Conservation (phyloP, 2,329 filamentous ascomycete genomes). For the Microsporum ferrugineum region DNA sequence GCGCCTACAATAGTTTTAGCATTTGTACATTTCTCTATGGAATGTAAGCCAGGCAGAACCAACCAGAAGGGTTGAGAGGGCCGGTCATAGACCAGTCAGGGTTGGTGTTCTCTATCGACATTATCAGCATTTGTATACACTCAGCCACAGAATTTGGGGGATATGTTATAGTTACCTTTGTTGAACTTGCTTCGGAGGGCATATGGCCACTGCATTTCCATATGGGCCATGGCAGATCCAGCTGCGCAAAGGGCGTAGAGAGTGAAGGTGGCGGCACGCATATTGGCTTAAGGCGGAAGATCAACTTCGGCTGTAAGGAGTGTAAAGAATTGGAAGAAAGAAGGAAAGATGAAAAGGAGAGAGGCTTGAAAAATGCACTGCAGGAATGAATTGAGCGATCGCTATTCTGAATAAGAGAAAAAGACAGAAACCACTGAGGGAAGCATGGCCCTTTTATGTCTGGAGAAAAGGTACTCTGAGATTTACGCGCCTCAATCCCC, state of each 20-base stretch:
- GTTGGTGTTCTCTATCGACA: neutral
- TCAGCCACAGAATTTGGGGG: neutral
- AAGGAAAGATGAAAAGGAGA: neutral
- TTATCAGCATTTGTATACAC: neutral
- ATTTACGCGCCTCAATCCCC: neutral
- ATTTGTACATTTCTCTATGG: neutral
- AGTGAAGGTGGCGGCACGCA: constrained; percentile 6
- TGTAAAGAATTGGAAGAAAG: neutral
- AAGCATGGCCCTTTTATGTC: neutral
- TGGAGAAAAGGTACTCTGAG: neutral
- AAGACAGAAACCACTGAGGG: neutral
- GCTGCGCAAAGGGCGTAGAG: constrained; percentile 10
- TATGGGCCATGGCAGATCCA: constrained; percentile 30
- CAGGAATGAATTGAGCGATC: neutral
- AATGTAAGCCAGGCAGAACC: neutral
- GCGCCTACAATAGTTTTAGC: constrained; percentile 31
- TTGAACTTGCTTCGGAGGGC: constrained; percentile 44
- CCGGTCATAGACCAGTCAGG: constrained; percentile 5
- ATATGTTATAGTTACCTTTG: constrained; percentile 17
- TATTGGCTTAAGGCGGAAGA: constrained; percentile 4
- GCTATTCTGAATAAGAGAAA: neutral
- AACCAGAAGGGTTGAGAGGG: constrained; percentile 4
- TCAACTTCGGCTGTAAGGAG: neutral
- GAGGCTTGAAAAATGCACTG: neutral
- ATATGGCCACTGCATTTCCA: constrained; percentile 47